Conservation (phyloP, 148 eudicot genomes). For the Vaccinium vitisidaea region DNA sequence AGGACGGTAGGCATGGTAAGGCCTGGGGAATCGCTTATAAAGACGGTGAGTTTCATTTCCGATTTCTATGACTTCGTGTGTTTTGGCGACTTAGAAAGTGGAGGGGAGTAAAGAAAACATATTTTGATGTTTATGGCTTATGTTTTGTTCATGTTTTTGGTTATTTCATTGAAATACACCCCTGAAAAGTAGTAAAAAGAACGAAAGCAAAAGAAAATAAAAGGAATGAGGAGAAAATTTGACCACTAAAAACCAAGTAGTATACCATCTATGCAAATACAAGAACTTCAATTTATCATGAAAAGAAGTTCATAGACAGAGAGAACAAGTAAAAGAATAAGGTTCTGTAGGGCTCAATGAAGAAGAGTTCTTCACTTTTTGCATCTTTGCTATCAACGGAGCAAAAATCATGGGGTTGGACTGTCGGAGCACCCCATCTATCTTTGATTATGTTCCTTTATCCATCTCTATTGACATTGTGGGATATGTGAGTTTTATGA, state of each 20-base stretch:
- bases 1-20: slow-evolving; percentile 95
- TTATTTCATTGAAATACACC: neutral
- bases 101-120: neutral
- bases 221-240: neutral
- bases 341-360: neutral
- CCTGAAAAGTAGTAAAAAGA: neutral
- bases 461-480: neutral
- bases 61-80: neutral
- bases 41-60: slow-evolving; percentile 53
- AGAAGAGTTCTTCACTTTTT: neutral
- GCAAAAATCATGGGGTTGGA: neutral
- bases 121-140: neutral
- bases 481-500: neutral
- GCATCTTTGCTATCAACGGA: neutral
- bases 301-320: neutral
- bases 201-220: too few relatives aligned
- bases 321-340: neutral
- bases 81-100: neutral
- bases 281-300: neutral
- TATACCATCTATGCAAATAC: neutral
- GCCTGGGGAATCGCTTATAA: slow-evolving; percentile 90
- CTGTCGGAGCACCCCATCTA: neutral
- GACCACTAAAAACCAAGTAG: neutral
- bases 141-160: neutral
- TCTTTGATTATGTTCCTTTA: slow-evolving; percentile 2